phyloP scores from a whole-genome alignment of 805 yeast genomes.

The Saccharomyces mikatae region DNA sequence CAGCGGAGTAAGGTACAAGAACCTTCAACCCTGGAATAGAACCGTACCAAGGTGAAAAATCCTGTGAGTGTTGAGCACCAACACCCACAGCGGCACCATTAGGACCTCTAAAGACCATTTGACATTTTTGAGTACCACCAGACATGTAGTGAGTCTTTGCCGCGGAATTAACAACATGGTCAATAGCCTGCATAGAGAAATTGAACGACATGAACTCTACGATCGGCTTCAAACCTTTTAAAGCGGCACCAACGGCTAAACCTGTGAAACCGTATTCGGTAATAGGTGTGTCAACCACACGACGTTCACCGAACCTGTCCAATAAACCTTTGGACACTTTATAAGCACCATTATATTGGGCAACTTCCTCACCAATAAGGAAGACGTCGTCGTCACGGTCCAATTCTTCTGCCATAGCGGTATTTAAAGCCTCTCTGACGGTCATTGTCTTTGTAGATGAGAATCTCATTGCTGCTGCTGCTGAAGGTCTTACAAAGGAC shows the following conservation, averaged over 20 bases:
- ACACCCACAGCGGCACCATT: conserved; percentile 99
- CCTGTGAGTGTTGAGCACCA: conserved; percentile 98
- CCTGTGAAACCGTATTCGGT: conserved; percentile 99
- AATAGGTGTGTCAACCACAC: conserved; percentile 93
- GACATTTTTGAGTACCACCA: conserved; percentile 97
- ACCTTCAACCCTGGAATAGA: conserved; percentile 97
- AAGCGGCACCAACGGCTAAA: conserved; percentile 90
- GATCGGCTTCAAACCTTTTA: conserved; percentile 91
- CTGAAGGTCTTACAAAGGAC: background rate
- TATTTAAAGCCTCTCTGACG: conserved; percentile 93
- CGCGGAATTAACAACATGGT: conserved; percentile 95
- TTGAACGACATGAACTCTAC: conserved; percentile 99
- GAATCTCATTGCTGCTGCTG: conserved; percentile 12
- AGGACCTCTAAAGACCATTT: conserved; percentile 97
- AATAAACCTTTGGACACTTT: conserved; percentile 91
- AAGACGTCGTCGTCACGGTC: conserved; percentile 92
- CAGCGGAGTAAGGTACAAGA: conserved; percentile 88
- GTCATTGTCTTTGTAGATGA: conserved; percentile 58
- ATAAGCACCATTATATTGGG: conserved; percentile 98
- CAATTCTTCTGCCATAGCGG: conserved; percentile 94
- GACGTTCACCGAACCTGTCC: conserved; percentile 89
- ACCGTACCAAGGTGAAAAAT: conserved; percentile 96
- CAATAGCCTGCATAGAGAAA: conserved; percentile 99
- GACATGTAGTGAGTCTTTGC: conserved; percentile 99
- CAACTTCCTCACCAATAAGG: conserved; percentile 98